Conservation (phyloP, 2,329 filamentous ascomycete genomes). For the Chaetomiaceae sp. region DNA sequence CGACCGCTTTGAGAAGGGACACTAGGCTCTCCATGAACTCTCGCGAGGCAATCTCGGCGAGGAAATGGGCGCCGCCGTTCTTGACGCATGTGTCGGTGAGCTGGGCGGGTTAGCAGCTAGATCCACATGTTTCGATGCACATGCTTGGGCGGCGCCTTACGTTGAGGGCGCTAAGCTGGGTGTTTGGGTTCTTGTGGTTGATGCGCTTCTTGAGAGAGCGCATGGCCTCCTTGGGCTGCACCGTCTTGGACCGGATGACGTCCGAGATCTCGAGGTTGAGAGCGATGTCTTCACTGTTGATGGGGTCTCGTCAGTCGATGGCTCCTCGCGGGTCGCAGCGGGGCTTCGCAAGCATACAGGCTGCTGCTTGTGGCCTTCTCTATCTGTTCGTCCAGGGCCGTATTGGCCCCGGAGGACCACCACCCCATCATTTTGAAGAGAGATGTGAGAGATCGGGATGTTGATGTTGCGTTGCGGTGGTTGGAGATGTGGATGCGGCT, state of each 20-base stretch:
- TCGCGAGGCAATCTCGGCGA: constrained; percentile 88
- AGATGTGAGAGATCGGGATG: neutral
- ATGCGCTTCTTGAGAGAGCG: constrained; percentile 89
- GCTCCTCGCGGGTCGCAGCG: neutral
- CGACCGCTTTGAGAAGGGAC: constrained; percentile 79
- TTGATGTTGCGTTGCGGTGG: neutral
- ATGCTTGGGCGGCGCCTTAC: constrained; percentile 44
- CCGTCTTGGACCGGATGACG: constrained; percentile 93
- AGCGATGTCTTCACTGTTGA: constrained; percentile 81
- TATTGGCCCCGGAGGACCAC: constrained; percentile 90
- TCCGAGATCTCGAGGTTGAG: constrained; percentile 98
- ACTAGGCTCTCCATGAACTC: constrained; percentile 98
- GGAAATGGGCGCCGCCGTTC: constrained; percentile 93
- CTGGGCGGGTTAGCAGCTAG: constrained; percentile 36
- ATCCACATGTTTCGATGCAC: neutral
- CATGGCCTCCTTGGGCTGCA: constrained; percentile 97
- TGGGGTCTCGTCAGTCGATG: constrained; percentile 4
- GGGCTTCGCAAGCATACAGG: constrained; percentile 56
- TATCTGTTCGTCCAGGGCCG: constrained; percentile 93
- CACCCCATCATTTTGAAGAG: constrained; percentile 72
- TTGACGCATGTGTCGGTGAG: constrained; percentile 98
- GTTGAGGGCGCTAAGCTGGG: constrained; percentile 90
- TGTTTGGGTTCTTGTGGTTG: constrained; percentile 96
- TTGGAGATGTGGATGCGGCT: neutral
- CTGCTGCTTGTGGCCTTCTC: constrained; percentile 93